Percentiles rank a stretch among this genome's conserved stretches.
Evolutionary conservation across 2,329 filamentous ascomycete species (phyloP).

Genomic region (Claviceps arundinis): DNA sequence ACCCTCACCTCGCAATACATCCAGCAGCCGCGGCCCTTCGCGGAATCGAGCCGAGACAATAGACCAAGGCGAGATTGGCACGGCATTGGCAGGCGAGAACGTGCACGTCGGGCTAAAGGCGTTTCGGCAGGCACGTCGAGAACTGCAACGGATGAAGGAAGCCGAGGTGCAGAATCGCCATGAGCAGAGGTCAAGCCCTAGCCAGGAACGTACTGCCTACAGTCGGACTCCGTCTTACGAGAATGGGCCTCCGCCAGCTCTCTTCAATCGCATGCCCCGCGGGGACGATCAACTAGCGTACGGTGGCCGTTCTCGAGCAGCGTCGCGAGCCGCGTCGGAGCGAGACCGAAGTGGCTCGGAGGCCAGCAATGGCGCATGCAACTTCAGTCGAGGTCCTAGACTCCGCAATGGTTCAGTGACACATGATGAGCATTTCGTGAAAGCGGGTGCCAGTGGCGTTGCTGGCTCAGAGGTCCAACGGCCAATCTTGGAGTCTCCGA

Average conservation of each 20-base stretch:
- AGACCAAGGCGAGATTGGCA: neutral
- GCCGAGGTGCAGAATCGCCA: slow-evolving; percentile 33
- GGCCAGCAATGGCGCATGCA: slow-evolving; percentile 31
- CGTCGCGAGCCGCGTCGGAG: slow-evolving; percentile 25
- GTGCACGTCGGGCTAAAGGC: slow-evolving; percentile 39
- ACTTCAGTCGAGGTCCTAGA: slow-evolving; percentile 26
- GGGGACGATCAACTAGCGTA: slow-evolving; percentile 23
- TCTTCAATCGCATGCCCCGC: slow-evolving; percentile 31
- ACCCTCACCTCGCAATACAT: slow-evolving; percentile 25
- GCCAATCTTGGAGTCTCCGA: neutral
- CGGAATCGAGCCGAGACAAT: neutral
- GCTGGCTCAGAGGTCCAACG: neutral
- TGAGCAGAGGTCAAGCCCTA: slow-evolving; percentile 5
- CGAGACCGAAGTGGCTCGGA: slow-evolving; percentile 44
- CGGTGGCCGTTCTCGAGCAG: slow-evolving; percentile 14
- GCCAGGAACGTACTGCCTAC: slow-evolving; percentile 12
- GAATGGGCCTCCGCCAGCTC: slow-evolving; percentile 28
- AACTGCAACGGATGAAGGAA: slow-evolving; percentile 43
- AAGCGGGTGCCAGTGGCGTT: neutral
- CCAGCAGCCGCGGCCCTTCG: slow-evolving; percentile 5
- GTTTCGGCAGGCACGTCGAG: slow-evolving; percentile 43
- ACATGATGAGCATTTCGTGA: slow-evolving; percentile 22
- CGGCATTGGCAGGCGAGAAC: slow-evolving; percentile 25
- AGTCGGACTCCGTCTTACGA: slow-evolving; percentile 31
- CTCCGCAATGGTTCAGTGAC: slow-evolving; percentile 24